Base-by-base conservation (phyloP, 2,329 filamentous ascomycete genomes). In the Myriosclerotinia duriaeana region DNA sequence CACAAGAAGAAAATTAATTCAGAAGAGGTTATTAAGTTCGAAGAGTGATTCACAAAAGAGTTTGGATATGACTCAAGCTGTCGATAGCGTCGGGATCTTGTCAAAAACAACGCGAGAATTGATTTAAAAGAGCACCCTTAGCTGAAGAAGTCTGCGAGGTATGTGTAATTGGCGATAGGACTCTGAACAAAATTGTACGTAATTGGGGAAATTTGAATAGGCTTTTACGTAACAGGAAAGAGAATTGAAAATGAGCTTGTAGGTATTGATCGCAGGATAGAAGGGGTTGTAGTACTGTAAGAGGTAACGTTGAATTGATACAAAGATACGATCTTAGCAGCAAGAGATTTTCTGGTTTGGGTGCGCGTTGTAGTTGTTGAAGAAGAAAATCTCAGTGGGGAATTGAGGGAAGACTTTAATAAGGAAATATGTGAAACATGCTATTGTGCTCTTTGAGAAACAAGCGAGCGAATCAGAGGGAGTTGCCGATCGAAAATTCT, bases 381-480 rank as follows among this genome's bases (percentile, higher is more conserved):
- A 22, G 12, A 50, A 22, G 22, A 7, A 48, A 34, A 38, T 12
- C 12, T 36, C 15, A n/a, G 17, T 59, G 17, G 20, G 30, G 14
- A 36, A 17, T 34, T 60, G 56, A 22, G 42, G 0, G 42, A 60
- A 38, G 30, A 1, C 36, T 50, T 50, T 17, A 26, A 38, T 12
- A 38, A 12, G 36, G 3, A 22, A 20, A 36, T 7, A 36, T 17
- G n/a, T 11, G 36, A 9, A 38, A 50, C 20, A 17, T 36, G 34
- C 34, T 22, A 50, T 60, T 48, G 7, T 60, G 14, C 5, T 50
- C 20, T 60, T 48, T 36, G 7, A 38, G 30, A 8, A 48, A 50
- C 7, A 60, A 38, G 56, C 56, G 56, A 60, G 56, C 56, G 44
- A 38, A 50, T 50, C 30, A 60, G 56, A 59, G 20, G 3, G 7